phyloP scores from a whole-genome alignment of 129 eudicot species.

The Centaurea solstitialis region DNA sequence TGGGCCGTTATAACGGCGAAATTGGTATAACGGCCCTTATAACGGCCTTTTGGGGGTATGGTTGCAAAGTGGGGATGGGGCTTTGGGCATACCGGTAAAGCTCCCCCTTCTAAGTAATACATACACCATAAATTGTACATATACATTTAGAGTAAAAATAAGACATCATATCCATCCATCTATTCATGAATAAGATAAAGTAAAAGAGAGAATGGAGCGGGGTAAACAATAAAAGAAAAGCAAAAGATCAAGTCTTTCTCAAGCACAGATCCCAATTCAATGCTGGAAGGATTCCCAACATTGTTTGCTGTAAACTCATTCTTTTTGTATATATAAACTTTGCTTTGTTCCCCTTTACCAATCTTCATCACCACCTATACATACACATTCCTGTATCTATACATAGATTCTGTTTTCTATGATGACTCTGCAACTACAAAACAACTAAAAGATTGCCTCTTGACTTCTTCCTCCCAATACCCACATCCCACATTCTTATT shows the following conservation, averaged over 20 bases:
- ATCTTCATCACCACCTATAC: slow-evolving; percentile 24
- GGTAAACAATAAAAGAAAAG: slow-evolving; percentile 32
- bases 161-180: slow-evolving; percentile 22
- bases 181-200: slow-evolving; percentile 31
- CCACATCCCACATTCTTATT: slow-evolving; percentile 12
- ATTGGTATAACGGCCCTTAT: no score
- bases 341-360: slow-evolving; percentile 64
- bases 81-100: no score
- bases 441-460: slow-evolving; percentile 39
- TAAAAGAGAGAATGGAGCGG: slow-evolving; percentile 36
- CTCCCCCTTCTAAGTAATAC: no score
- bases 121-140: no score
- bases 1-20: no score
- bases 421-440: slow-evolving; percentile 35
- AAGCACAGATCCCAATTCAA: slow-evolving; percentile 93
- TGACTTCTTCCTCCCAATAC: background rate
- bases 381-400: background rate
- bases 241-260: slow-evolving; percentile 86
- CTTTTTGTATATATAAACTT: slow-evolving; percentile 77
- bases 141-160: slow-evolving; percentile 16
- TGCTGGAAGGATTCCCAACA: slow-evolving; percentile 77
- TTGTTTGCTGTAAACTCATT: slow-evolving; percentile 62
- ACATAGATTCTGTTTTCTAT: slow-evolving; percentile 35
- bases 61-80: no score
- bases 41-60: no score